A percentile compares a stretch with the other conserved stretches of the same genome.
Conservation (phyloP, 2,329 filamentous ascomycete species). For the Colletotrichum ledebouriae region DNA sequence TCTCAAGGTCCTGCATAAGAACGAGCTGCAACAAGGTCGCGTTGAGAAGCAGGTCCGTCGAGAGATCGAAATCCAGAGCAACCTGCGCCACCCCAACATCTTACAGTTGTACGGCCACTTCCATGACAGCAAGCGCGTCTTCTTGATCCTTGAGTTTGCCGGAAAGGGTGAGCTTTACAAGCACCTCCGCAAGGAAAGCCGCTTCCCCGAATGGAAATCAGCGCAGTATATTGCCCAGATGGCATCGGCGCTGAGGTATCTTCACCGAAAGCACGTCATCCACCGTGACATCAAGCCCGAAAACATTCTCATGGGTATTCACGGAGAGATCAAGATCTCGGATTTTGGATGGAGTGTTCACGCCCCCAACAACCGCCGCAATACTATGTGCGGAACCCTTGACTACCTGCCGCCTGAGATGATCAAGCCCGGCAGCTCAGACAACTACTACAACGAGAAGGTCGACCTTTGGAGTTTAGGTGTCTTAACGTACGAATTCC, state of each 20-base stretch:
- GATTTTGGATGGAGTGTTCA: conserved; percentile 99
- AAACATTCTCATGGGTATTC: conserved; percentile 95
- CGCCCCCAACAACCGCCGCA: conserved; percentile 91
- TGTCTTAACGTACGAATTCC: conserved; percentile 94
- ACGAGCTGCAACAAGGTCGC: conserved; percentile 79
- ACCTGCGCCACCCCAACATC: conserved; percentile 88
- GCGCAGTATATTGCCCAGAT: conserved; percentile 91
- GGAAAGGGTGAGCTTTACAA: conserved; percentile 91
- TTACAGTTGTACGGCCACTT: conserved; percentile 88
- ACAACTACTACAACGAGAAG: conserved; percentile 95
- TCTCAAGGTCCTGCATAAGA: conserved; percentile 88
- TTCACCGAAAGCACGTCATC: conserved; percentile 97
- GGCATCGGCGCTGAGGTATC: conserved; percentile 88
- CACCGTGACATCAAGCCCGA: conserved; percentile 98
- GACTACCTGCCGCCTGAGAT: conserved; percentile 99
- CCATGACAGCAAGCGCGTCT: conserved; percentile 89
- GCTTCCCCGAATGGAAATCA: conserved; percentile 88
- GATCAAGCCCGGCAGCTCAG: conserved; percentile 83
- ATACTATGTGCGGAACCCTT: conserved; percentile 96
- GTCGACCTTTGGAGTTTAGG: conserved; percentile 97
- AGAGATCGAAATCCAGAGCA: conserved; percentile 91
- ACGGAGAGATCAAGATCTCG: conserved; percentile 98
- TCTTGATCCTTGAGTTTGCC: conserved; percentile 88
- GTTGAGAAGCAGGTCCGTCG: conserved; percentile 90
- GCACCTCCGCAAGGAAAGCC: conserved; percentile 81